Conservation (phyloP, 1,139 yeast species). For the Zygosaccharomyces pseudobailii region DNA sequence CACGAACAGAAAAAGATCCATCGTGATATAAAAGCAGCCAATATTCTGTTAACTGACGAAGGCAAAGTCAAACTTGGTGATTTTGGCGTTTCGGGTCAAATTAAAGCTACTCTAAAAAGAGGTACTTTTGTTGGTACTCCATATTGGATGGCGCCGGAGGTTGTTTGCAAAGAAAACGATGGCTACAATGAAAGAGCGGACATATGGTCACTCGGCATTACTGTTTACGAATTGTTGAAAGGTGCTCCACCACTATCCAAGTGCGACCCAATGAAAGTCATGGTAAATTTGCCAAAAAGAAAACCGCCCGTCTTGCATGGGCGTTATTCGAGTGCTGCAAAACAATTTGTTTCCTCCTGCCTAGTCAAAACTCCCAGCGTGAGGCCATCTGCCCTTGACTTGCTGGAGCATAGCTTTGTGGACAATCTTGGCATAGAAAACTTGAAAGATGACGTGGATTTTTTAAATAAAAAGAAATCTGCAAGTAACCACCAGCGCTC, state of each 20-base stretch:
- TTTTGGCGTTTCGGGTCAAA: constrained; percentile 83
- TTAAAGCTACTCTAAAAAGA: constrained; percentile 54
- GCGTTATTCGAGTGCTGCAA: constrained; percentile 46
- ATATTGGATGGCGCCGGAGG: constrained; percentile 94
- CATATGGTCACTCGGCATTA: constrained; percentile 85
- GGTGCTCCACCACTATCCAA: constrained; percentile 71
- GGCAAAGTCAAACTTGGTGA: constrained; percentile 75
- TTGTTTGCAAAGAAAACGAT: constrained; percentile 41
- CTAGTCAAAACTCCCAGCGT: constrained; percentile 51
- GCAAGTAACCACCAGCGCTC: constrained; percentile 20
- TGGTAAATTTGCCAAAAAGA: constrained; percentile 64
- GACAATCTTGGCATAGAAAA: constrained; percentile 20
- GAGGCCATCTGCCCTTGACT: constrained; percentile 46
- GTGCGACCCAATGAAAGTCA: constrained; percentile 68
- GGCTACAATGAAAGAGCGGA: constrained; percentile 81
- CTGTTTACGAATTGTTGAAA: constrained; percentile 66
- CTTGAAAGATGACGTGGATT: constrained; percentile 32
- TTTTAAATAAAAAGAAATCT: constrained; percentile 23
- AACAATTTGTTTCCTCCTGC: constrained; percentile 58
- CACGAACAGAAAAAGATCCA: constrained; percentile 73
- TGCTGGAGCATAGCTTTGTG: constrained; percentile 47
- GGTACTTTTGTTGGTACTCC: constrained; percentile 87
- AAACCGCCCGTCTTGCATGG: constrained; percentile 57
- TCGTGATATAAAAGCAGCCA: constrained; percentile 81
- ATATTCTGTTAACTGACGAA: constrained; percentile 57